Base-by-base conservation (phyloP, 2,329 filamentous ascomycete species). In the Cladosporium austrohemisphaericum region DNA sequence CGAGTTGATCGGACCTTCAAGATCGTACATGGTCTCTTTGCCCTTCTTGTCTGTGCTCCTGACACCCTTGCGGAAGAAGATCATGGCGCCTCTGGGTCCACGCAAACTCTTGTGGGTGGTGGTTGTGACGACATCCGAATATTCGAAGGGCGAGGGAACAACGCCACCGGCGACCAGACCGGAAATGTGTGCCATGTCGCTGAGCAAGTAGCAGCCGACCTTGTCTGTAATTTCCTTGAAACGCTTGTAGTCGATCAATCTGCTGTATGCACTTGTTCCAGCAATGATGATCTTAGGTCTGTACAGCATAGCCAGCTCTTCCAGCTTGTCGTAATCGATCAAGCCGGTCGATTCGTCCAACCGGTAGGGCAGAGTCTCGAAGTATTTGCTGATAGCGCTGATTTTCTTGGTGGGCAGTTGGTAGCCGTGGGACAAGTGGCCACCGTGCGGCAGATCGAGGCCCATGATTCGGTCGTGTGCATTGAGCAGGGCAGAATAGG, bases 371-470 rank as follows among this genome's bases (percentile, higher is more conserved):
- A 98, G 76, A 28, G 93, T 98, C 76, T 98, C 93, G 68, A 98
- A 98, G 76, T 98, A 98, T 68, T 95, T 97, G 51, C 92, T 97
- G 58, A 98, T 84, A 63, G 91, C 90, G n/a, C 92, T 97, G 68
- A 98, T 97, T 80, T 98, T 98, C 78, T 87, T 88, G 67, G 85
- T 83, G 25, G 93, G 88, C 26, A 88, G 97, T 76, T 98, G 93
- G 76, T 98, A 98, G 60, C 93, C 93, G 77, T 98, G 93, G 70
- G 85, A 90, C 75, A 96, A 78, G 75, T 96, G 91, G 59, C 91
- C 91, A 72, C 91, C 91, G 69, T 96, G 91, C 56, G 91, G 91
- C 49, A 96, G 82, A 68, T 96, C 91, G 60, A 96, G 79, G 65
- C 93, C 93, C 93, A 98, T 98, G 60, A 98, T 78, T 65, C 93